Conservation (phyloP, 2,329 filamentous ascomycete species). For the Neocatenulostroma microsporum region DNA sequence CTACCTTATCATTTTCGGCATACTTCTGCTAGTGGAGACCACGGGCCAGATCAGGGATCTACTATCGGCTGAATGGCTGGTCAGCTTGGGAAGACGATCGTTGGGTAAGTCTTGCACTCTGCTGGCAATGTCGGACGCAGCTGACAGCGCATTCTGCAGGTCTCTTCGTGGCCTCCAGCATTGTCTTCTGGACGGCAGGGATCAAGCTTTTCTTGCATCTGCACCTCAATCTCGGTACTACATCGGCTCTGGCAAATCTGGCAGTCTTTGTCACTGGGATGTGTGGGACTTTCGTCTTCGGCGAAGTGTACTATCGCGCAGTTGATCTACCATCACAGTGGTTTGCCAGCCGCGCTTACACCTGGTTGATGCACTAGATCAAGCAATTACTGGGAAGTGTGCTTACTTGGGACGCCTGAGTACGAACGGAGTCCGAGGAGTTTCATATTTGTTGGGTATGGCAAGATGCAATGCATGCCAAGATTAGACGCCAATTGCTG, state of each 20-base stretch:
- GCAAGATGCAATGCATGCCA: too few relatives aligned
- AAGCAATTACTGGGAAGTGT: too few relatives aligned
- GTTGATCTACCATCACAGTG: slow-evolving; percentile 21
- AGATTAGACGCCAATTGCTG: too few relatives aligned
- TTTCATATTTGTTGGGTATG: too few relatives aligned
- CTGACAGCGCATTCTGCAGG: too few relatives aligned
- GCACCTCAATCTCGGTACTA: slow-evolving; percentile 7
- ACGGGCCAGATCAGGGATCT: slow-evolving; percentile 11
- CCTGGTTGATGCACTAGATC: slow-evolving; percentile 19
- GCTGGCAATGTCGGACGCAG: too few relatives aligned
- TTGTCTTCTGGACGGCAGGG: slow-evolving; percentile 24
- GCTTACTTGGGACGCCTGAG: too few relatives aligned
- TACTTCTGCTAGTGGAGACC: slow-evolving; percentile 19
- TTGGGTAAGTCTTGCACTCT: slow-evolving; percentile 18
- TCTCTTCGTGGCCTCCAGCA: slow-evolving; percentile 22
- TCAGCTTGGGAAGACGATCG: slow-evolving; percentile 21
- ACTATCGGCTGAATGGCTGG: slow-evolving; percentile 20
- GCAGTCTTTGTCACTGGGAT: slow-evolving; percentile 19
- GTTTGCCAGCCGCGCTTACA: slow-evolving; percentile 16
- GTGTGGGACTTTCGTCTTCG: slow-evolving; percentile 12
- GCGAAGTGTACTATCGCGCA: slow-evolving; percentile 20
- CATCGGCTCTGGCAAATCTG: slow-evolving; percentile 18
- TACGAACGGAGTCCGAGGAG: too few relatives aligned
- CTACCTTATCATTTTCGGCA: slow-evolving; percentile 22
- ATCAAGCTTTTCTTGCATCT: slow-evolving; percentile 24